Evolutionary conservation across 2,329 filamentous ascomycete species (phyloP), one percentile per base, ranked within the genome.

Genomic region (Cordyceps farinosa): DNA sequence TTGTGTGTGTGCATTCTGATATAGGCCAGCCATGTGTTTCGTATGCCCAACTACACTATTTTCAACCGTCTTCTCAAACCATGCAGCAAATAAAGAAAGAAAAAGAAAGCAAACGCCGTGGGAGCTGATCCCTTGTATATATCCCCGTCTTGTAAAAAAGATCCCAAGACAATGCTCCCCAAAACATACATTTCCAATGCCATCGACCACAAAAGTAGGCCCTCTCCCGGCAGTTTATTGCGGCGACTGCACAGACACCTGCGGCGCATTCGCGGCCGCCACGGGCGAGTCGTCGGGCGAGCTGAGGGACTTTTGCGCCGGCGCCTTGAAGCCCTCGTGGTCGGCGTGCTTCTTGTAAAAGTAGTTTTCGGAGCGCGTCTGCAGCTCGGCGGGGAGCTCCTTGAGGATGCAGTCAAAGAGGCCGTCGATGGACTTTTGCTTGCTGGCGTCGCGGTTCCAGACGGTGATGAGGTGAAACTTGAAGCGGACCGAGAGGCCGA

Each of bases 311-410:
- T 81, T 80, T 70, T 83, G 83, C 27, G 84, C 85, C 17, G 86
- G 84, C 1, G 81, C 84, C 71, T 89, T 87, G 79, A 92, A 97
- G 15, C 90, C 91, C 63, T 88, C 87, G 76, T 97, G 92, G 74
- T 96, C 92, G 50, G 87, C 86, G 79, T 98, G 94, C 76, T 89
- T 90, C 81, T 95, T 95, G 80, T 97, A 97, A 75, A 87, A 88
- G 78, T 90, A 92, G 74, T 85, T 86, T 65, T 88, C 85, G 53
- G 84, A 72, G 78, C 89, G 90, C 45, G 91, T 91, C 64, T 82
- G 82, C 68, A 96, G 78, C 72, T 95, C 90, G 1, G 83, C 78
- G 6, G 89, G 89, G 36, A 97, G 80, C 67, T 90, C 86, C 58
- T 88, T 84, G 54, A 96, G 79, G 59, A 97, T 87, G 54, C 86